Percentiles rank a stretch among this genome's conserved stretches.
Conservation (phyloP, 2,329 filamentous ascomycete genomes). For the Madurella mycetomatis region DNA sequence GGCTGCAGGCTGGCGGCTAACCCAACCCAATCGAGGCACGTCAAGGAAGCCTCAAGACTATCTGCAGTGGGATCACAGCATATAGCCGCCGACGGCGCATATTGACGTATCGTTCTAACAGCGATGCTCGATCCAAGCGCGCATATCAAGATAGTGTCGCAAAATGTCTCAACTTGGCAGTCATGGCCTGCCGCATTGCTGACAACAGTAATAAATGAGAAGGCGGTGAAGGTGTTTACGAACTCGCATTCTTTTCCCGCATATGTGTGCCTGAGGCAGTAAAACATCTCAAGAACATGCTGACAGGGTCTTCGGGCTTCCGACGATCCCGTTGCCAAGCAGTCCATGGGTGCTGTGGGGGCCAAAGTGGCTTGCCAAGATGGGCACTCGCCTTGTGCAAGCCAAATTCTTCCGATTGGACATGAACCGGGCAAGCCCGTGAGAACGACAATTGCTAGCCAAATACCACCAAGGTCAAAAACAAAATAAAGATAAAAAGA, state of each 20-base stretch:
- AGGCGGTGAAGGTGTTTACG: too few relatives aligned
- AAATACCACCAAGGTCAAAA: too few relatives aligned
- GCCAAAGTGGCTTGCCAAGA: slow-evolving; percentile 12
- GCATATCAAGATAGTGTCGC: neutral
- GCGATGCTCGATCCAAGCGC: slow-evolving; percentile 12
- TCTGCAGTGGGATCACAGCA: slow-evolving; percentile 4
- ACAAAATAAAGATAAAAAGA: too few relatives aligned
- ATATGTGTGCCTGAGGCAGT: neutral
- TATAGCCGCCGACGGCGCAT: slow-evolving; percentile 5
- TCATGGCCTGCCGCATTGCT: neutral
- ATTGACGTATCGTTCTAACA: slow-evolving; percentile 11
- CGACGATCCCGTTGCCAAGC: slow-evolving; percentile 14
- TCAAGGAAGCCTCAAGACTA: neutral
- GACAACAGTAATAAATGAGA: too few relatives aligned
- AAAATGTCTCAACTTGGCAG: neutral
- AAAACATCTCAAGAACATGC: neutral
- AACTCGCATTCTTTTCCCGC: neutral
- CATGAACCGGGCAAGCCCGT: neutral
- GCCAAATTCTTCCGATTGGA: slow-evolving; percentile 19
- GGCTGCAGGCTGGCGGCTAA: slow-evolving; percentile 21
- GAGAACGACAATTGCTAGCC: too few relatives aligned
- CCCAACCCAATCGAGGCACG: slow-evolving; percentile 7
- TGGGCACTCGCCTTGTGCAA: neutral
- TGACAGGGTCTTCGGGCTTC: neutral
- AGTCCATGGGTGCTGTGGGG: slow-evolving; percentile 11